Evolutionary conservation across 495 filamentous ascomycete species (phyloP), one percentile per base, ranked within the genome.

Genomic region (Evansstolkia leycettana): DNA sequence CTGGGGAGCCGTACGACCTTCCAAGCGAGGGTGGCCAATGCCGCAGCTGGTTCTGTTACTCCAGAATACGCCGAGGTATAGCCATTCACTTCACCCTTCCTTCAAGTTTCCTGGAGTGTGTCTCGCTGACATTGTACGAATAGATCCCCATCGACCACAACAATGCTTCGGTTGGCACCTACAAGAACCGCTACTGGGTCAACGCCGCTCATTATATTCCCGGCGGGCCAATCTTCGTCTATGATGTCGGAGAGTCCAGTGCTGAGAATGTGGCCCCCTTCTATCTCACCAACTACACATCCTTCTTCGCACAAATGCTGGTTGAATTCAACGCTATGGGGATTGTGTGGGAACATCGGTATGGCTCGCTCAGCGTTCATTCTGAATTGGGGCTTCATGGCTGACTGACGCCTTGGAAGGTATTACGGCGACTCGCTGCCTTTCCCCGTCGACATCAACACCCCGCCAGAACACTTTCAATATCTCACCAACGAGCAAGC

Each of bases 331-430:
- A 57, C 9, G 73, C 60, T 0, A 55, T 76, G 20, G 73, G 70
- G 1, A 70, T 76, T 23, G 49, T 67, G 1, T 76, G 72, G 72
- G 73, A 76, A 43, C 73, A 76, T 40, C 50, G 72, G 62, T 76
- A 20, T 32, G 57, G 48, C n/a, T n/a, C n/a, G n/a, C n/a, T n/a
- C 20, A 9, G 9, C 1, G n/a, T n/a, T n/a, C n/a, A n/a, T n/a
- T n/a, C n/a, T n/a, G n/a, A n/a, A n/a, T n/a, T n/a, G n/a, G n/a
- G n/a, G n/a, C n/a, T n/a, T n/a, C n/a, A n/a, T n/a, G n/a, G n/a
- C n/a, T n/a, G n/a, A n/a, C n/a, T n/a, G n/a, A n/a, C n/a, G n/a
- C 5, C 16, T 37, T n/a, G n/a, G n/a, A 28, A 70, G 66, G 29
- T 70, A 70, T 36, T 72, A 73, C 36, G 72, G 72, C 32, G 51